Conservation (phyloP, 441 rosid species). For the Croton laevigatus region DNA sequence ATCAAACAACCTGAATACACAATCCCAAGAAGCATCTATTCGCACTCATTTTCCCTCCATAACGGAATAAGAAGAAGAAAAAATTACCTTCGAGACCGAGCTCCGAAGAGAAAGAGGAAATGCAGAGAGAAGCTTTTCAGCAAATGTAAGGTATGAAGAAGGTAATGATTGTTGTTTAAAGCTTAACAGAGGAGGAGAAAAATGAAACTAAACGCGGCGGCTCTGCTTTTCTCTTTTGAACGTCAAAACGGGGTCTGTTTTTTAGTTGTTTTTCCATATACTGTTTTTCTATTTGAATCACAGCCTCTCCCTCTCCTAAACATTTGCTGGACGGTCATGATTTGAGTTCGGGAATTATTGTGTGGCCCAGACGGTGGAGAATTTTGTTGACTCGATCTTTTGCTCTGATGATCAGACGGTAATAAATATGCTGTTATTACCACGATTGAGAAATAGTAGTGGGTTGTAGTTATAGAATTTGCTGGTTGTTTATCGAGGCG, state of each 20-base stretch:
- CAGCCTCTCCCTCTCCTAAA: not conserved
- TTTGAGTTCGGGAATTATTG: not conserved
- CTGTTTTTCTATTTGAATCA: not conserved
- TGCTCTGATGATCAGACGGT: no score
- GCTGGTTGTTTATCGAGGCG: no score
- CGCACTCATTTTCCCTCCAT: not conserved
- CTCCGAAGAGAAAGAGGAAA: conserved; percentile 1
- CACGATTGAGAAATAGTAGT: no score
- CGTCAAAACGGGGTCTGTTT: not conserved
- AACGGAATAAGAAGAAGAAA: not conserved
- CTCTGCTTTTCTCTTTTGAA: not conserved
- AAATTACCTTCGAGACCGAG: conserved; percentile 12
- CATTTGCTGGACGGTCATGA: not conserved
- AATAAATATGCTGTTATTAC: no score
- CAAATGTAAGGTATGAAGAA: not conserved
- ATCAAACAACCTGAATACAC: not conserved
- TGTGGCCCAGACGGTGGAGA: not conserved
- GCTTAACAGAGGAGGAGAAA: not conserved
- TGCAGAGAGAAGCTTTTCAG: not conserved
- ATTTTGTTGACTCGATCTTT: no score
- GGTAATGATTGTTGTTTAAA: not conserved
- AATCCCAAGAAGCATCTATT: not conserved
- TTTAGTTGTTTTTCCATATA: not conserved
- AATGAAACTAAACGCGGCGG: conserved; percentile 7
- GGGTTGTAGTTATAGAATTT: no score